Conservation (phyloP, 257 asterid genomes). For the Solanum bulbocastanum region DNA sequence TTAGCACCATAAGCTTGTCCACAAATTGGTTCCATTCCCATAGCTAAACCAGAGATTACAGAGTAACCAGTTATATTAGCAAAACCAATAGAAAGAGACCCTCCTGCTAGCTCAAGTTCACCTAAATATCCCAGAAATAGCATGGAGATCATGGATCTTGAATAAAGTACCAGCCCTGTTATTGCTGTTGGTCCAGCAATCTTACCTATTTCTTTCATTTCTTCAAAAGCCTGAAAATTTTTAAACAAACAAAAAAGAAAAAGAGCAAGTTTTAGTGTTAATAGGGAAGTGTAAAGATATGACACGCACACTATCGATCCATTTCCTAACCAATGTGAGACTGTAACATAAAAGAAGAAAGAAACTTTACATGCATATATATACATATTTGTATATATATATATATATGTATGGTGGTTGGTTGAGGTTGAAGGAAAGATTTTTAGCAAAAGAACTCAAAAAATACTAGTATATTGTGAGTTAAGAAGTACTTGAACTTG, state of each 20-base stretch:
- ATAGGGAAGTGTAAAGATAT: not conserved
- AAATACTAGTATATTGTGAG: not conserved
- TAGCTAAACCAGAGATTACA: constrained; percentile 86
- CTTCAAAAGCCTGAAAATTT: constrained; percentile 51
- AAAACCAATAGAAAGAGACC: constrained; percentile 85
- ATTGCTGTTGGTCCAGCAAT: constrained; percentile 76
- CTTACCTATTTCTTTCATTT: constrained; percentile 70
- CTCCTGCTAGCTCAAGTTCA: constrained; percentile 87
- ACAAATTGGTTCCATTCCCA: constrained; percentile 99
- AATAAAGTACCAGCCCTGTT: constrained; percentile 66
- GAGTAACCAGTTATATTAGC: constrained; percentile 96
- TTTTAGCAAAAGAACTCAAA: not conserved
- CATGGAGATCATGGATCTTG: constrained; percentile 94
- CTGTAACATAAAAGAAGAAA: not conserved
- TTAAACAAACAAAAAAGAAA: not conserved
- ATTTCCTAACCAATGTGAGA: not conserved
- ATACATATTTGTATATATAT: not conserved
- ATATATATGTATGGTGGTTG: not conserved
- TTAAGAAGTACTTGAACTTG: not conserved
- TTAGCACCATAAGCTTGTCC: constrained; percentile 95
- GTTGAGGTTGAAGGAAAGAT: not conserved
- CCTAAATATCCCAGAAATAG: constrained; percentile 87
- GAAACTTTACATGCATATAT: not conserved
- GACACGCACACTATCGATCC: not conserved
- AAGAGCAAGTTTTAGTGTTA: not conserved